Percentiles rank a stretch among this genome's conserved stretches.
These are phyloP conservation scores for Ophiosphaerella korrae DNA, from an alignment of 2,329 filamentous ascomycete species.

Conservation along the genomic window DNA sequence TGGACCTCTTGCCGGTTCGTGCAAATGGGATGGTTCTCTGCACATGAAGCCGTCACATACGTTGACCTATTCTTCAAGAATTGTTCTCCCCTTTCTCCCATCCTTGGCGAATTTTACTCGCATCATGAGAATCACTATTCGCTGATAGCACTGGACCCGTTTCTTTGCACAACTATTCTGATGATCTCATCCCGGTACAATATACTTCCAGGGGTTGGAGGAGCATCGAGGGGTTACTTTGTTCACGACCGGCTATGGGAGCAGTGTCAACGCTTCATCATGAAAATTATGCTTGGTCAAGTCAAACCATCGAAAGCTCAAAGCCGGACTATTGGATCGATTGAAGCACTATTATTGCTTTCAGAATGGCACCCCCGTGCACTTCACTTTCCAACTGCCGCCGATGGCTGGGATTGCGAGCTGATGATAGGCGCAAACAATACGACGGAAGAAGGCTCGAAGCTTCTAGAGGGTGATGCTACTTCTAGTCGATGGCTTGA, in stretches of 20 bases:
- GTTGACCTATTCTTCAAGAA: slow-evolving; percentile 60
- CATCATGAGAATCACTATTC: slow-evolving; percentile 55
- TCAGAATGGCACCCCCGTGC: slow-evolving; percentile 63
- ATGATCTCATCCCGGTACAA: slow-evolving; percentile 62
- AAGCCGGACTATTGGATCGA: slow-evolving; percentile 57
- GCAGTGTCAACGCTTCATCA: slow-evolving; percentile 59
- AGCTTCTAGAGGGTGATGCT: slow-evolving; percentile 41
- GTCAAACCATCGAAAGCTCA: slow-evolving; percentile 59
- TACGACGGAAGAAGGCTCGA: slow-evolving; percentile 43
- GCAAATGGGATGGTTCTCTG: slow-evolving; percentile 62
- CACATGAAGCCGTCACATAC: slow-evolving; percentile 59
- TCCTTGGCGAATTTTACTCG: slow-evolving; percentile 57
- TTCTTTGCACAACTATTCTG: slow-evolving; percentile 59
- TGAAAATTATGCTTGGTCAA: slow-evolving; percentile 60
- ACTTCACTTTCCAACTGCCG: slow-evolving; percentile 59
- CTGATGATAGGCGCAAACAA: slow-evolving; percentile 52
- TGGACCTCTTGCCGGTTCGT: slow-evolving; percentile 60
- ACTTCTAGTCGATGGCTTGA: slow-evolving; percentile 55
- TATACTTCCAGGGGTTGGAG: slow-evolving; percentile 45
- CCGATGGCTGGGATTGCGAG: slow-evolving; percentile 62
- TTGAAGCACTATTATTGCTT: slow-evolving; percentile 60
- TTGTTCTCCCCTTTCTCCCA: slow-evolving; percentile 57
- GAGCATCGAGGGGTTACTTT: slow-evolving; percentile 57
- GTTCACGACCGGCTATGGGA: slow-evolving; percentile 62
- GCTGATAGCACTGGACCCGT: slow-evolving; percentile 58